Percentiles rank a stretch among this genome's conserved stretches.
phyloP scores from a whole-genome alignment of 192 early-diverging fungal species.

The Rhizoclosmatium sp. region DNA sequence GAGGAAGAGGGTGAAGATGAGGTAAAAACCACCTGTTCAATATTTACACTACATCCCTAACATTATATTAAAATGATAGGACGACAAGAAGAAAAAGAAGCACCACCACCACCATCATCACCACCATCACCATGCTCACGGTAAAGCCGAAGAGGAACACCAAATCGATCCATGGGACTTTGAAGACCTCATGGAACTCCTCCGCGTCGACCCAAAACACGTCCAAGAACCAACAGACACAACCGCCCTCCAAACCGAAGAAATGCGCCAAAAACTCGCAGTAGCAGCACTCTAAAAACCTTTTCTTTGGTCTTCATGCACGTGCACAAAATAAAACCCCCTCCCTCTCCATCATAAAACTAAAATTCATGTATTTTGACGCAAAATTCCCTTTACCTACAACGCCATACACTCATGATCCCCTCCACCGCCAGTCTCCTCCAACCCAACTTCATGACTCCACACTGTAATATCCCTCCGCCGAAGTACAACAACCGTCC shows the following conservation, averaged over 20 bases:
- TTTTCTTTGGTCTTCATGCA: no score
- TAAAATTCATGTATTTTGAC: no score
- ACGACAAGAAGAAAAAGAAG: constrained; percentile 30
- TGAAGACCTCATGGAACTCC: constrained; percentile 17
- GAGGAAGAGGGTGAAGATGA: constrained; percentile 23
- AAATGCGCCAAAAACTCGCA: constrained; percentile 21
- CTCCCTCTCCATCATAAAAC: no score
- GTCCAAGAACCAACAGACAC: constrained; percentile 18
- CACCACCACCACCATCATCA: background rate
- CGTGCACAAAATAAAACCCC: no score
- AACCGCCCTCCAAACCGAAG: constrained; percentile 23
- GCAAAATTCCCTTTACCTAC: no score
- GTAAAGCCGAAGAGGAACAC: background rate
- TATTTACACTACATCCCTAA: no score
- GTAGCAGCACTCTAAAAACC: constrained; percentile 1
- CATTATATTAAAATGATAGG: no score
- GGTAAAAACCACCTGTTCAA: background rate
- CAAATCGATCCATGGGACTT: constrained; percentile 33
- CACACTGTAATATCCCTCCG: no score
- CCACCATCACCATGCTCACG: background rate
- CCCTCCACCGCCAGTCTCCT: no score
- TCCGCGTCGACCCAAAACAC: constrained; percentile 28
- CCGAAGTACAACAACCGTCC: no score
- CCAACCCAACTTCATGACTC: no score
- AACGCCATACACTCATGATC: no score